Base-by-base conservation (phyloP, 2,329 filamentous ascomycete species). In the Penicillium sp. region DNA sequence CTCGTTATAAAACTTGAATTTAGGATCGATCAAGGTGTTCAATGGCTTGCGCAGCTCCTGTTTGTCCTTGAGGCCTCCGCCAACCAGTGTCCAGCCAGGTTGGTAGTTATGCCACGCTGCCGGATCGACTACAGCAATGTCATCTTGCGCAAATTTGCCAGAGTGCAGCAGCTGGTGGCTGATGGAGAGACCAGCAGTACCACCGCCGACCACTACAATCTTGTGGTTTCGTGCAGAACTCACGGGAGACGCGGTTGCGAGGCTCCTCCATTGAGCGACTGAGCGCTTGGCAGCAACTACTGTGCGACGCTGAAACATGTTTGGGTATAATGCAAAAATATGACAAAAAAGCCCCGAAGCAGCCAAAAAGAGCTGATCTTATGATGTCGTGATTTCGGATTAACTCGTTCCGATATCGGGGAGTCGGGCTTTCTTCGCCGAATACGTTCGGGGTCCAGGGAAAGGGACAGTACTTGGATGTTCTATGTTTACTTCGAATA, bases 51-150 rank as follows among this genome's bases (percentile, higher is more conserved):
- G 74, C 49, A 85, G 67, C 22, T 82, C 75, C 54, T 82, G 71
- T 61, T 81, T 82, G 41, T 71, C 75, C 66, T 84, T 84, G 34
- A 85, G 72, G 3, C 82, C 82, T 34, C 79, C 81, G 38, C 82
- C 82, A 2, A 85, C 82, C 1, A 85, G 72, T 2, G 83, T 85
- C 82, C 82, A 85, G 47, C 82, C 82, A 1, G 82, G 81, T 64
- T 85, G 82, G 63, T 84, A 85, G 68, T 85, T 75, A 61, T 85
- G 82, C 73, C 75, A 82, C 55, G 69, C 62, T 1, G 82, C 75
- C 0, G 82, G 82, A 55, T 85, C 82, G 38, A 85, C 68, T 24
- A 85, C 59, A 26, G 82, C 82, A 53, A 85, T 83, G 52, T 85
- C 82, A 29, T 80, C 72, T 38, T 73, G 68, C 0, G 65, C 55